phyloP scores from a whole-genome alignment of 495 filamentous ascomycete genomes.

The Penicillium tannophilum region DNA sequence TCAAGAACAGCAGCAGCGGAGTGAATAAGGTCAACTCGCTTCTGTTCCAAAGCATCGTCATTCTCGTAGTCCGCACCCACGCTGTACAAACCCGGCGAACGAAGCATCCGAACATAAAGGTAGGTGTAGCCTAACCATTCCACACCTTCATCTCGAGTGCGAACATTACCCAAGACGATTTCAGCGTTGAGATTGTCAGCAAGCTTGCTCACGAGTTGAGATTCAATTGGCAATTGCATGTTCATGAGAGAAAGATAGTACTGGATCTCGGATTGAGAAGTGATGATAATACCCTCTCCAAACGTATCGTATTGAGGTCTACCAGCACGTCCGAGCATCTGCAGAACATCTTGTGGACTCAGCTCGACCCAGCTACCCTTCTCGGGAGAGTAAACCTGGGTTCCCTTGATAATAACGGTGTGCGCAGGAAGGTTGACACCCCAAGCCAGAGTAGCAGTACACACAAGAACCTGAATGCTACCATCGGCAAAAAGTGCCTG shows the following conservation, averaged over 20 bases:
- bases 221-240: slow-evolving; percentile 96
- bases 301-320: slow-evolving; percentile 97
- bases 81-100: slow-evolving; percentile 92
- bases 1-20: slow-evolving; percentile 89
- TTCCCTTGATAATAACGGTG: slow-evolving; percentile 97
- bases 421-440: slow-evolving; percentile 98
- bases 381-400: slow-evolving; percentile 96
- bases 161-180: slow-evolving; percentile 92
- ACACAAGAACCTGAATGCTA: slow-evolving; percentile 91
- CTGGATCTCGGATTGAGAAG: slow-evolving; percentile 88
- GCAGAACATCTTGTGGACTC: slow-evolving; percentile 94
- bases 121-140: slow-evolving; percentile 99
- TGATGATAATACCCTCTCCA: slow-evolving; percentile 98
- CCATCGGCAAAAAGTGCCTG: slow-evolving; percentile 93
- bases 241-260: slow-evolving; percentile 97
- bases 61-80: slow-evolving; percentile 95
- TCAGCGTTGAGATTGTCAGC: slow-evolving; percentile 98
- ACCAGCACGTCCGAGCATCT: slow-evolving; percentile 98
- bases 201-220: slow-evolving; percentile 88
- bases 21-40: slow-evolving; percentile 93
- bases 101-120: slow-evolving; percentile 95
- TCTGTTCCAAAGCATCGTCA: slow-evolving; percentile 90
- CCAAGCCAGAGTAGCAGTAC: slow-evolving; percentile 96
- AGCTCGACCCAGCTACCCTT: slow-evolving; percentile 99
- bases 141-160: slow-evolving; percentile 90